Conservation (phyloP, 2,329 filamentous ascomycete genomes). For the Sporothrix pseudoabietina region DNA sequence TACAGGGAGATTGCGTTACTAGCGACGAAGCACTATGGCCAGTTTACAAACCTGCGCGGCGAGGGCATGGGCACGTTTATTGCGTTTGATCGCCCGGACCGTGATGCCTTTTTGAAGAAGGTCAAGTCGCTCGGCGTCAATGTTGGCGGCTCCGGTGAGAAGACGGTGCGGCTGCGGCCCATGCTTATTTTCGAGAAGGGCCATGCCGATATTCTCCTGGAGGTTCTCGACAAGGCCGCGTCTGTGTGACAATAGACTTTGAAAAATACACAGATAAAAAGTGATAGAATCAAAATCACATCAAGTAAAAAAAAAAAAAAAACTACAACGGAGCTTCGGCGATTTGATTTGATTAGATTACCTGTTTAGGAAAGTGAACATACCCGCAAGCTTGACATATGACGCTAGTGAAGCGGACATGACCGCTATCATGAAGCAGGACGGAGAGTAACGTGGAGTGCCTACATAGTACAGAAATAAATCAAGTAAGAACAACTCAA, state of each 20-base stretch:
- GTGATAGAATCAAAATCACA: neutral
- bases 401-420: neutral
- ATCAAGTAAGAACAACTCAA: neutral
- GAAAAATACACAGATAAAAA: neutral
- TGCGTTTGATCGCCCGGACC: constrained; percentile 80
- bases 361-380: neutral
- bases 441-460: neutral
- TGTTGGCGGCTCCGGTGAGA: constrained; percentile 78
- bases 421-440: neutral
- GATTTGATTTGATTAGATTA: neutral
- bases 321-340: neutral
- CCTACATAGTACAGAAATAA: neutral
- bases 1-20: constrained; percentile 68
- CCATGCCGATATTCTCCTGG: constrained; percentile 84
- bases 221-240: constrained; percentile 72
- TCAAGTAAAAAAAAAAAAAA: neutral
- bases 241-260: neutral
- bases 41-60: constrained; percentile 82
- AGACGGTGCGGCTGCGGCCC: constrained; percentile 76
- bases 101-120: constrained; percentile 76
- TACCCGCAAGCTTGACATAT: neutral
- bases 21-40: constrained; percentile 68
- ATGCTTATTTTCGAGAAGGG: constrained; percentile 93
- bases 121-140: constrained; percentile 83
- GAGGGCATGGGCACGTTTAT: constrained; percentile 91